Evolutionary conservation across 2,329 filamentous ascomycete genomes (phyloP).

Genomic region (Cryphonectria nitschkei): DNA sequence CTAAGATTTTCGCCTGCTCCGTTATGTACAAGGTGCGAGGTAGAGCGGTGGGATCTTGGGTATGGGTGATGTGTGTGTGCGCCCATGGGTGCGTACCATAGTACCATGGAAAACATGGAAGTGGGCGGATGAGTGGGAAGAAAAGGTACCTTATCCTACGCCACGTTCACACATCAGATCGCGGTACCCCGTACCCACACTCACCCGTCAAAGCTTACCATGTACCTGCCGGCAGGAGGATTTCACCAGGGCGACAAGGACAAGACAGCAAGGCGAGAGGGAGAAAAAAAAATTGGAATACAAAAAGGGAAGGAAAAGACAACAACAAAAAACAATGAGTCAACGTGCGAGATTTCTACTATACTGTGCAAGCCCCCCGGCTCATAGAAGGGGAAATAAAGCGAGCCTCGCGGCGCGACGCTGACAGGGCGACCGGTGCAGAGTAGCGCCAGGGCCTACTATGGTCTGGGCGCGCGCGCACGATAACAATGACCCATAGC

Average conservation of each 20-base stretch:
- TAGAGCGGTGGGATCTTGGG: constrained; percentile 2
- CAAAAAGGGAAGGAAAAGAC: not conserved
- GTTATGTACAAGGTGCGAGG: not conserved
- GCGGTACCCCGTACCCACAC: constrained; percentile 7
- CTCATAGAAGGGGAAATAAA: not conserved
- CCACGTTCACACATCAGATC: not conserved
- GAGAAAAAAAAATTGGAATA: not conserved
- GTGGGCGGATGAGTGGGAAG: not conserved
- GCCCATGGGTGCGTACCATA: not conserved
- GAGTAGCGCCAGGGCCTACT: not conserved
- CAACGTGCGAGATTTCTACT: constrained; percentile 6
- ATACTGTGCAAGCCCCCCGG: constrained; percentile 4
- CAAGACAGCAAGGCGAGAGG: not conserved
- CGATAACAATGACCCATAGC: not conserved
- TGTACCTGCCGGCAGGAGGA: constrained; percentile 4
- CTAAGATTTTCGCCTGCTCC: not conserved
- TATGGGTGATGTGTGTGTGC: not conserved
- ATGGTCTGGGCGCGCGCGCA: not conserved
- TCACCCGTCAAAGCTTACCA: not conserved
- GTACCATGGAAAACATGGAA: not conserved
- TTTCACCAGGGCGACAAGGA: not conserved
- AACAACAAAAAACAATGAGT: not conserved
- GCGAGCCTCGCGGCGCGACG: constrained; percentile 10
- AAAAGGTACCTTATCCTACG: constrained; percentile 6
- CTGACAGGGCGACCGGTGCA: not conserved